These are phyloP conservation scores for Gamarada debralockiae DNA, from an alignment of 495 filamentous ascomycete genomes.

Conservation along the genomic window DNA sequence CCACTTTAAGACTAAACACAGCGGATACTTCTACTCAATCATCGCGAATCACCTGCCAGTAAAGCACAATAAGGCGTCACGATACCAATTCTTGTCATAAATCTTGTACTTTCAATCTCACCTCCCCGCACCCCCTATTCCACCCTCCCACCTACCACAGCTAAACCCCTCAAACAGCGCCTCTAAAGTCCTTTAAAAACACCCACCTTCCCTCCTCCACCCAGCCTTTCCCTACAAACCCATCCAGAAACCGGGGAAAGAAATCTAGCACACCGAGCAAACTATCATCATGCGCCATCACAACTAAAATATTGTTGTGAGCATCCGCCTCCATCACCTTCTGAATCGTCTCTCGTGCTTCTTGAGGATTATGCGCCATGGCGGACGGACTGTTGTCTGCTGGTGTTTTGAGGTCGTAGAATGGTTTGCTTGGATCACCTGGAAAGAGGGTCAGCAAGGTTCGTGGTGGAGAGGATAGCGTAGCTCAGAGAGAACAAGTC, in stretches of 20 bases:
- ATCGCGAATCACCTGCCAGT: no score
- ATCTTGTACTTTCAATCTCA: no score
- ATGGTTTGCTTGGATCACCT: constrained; percentile 28
- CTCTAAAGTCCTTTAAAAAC: constrained; percentile 6
- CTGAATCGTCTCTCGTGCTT: constrained; percentile 32
- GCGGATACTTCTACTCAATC: no score
- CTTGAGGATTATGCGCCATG: constrained; percentile 18
- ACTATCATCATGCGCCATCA: constrained; percentile 45
- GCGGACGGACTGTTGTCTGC: constrained; percentile 23
- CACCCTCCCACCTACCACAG: no score
- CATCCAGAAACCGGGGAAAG: constrained; percentile 41
- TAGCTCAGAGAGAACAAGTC: no score
- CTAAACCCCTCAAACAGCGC: background rate
- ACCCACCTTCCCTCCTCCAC: background rate
- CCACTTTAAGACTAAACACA: no score
- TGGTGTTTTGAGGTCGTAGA: constrained; percentile 25
- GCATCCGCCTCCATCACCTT: constrained; percentile 43
- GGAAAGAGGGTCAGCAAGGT: background rate
- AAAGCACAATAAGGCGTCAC: no score
- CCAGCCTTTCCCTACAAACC: constrained; percentile 30
- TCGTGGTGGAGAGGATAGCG: background rate
- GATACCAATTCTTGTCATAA: no score
- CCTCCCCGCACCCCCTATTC: no score
- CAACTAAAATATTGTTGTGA: constrained; percentile 42
- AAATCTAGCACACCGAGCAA: constrained; percentile 37